Evolutionary conservation across 1,284 basidiomycete genomes (phyloP), one percentile per base, ranked within the genome.

Genomic region (Naganishia albida): DNA sequence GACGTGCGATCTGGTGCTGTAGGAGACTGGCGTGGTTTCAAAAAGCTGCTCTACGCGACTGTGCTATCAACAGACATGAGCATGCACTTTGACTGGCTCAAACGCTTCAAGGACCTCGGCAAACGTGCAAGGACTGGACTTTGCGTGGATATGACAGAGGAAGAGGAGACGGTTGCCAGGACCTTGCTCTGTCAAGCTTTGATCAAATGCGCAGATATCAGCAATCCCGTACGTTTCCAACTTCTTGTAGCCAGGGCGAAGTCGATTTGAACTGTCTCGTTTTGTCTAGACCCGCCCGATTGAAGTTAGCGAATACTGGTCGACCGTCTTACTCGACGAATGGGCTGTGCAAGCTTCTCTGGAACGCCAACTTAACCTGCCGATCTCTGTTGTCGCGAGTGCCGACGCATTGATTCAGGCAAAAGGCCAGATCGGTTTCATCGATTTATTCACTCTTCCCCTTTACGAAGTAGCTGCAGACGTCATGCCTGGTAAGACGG

Each of bases 181-280:
- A 81, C 90, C 26, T 78, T 94, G 64, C 78, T 93, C n/a, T 93
- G 90, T 74, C 91, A 96, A 72, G 89, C 89, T 3, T 81, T 97
- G 57, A 88, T 97, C 78, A 97, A 97, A 78, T 95, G 93, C 73
- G 92, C 92, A 13, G 93, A 97, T 80, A 97, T 97, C 74, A 93
- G 90, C 75, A 97, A 97, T 77, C 93, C 93, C 13, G 91, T 95
- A 76, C 69, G 89, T 84, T n/a, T n/a, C 12, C 40, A 34, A 55
- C 60, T 16, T n/a, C 50, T 12, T 57, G 23, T 20, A 55, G 7
- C 20, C 15, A 25, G 26, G 1, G 23, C 25, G 12, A 8, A 28
- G 3, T 7, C 18, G 25, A 2, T 30, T 28, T 3, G 60, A 23
- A n/a, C n/a, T n/a, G n/a, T n/a, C n/a, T n/a, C 13, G 50, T 64